phyloP scores from a whole-genome alignment of 352 stramenopile species.

The Globisporangium spiculum region DNA sequence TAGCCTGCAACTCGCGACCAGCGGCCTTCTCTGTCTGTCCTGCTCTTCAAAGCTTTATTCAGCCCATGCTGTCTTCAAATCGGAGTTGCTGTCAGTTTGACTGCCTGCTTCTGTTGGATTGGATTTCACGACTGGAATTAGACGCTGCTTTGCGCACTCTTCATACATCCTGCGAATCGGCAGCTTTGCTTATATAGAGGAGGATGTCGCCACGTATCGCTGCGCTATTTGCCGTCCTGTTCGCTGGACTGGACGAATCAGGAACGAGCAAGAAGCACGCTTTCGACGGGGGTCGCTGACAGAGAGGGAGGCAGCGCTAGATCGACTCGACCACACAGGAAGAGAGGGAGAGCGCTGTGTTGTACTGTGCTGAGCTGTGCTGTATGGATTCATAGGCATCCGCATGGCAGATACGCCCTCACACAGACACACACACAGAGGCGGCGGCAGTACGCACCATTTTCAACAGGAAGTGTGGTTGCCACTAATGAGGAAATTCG shows the following conservation, averaged over 20 bases:
- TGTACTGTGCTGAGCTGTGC: background rate
- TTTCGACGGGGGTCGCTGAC: background rate
- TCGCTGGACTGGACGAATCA: background rate
- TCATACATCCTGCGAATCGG: background rate
- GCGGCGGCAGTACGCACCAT: slow-evolving; percentile 17
- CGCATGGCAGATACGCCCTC: background rate
- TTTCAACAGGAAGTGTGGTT: slow-evolving; percentile 26
- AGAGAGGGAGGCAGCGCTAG: background rate
- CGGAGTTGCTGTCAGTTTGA: background rate
- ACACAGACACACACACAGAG: background rate
- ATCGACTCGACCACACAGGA: background rate
- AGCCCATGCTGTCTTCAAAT: background rate
- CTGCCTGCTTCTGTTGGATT: background rate
- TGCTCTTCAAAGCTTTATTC: background rate
- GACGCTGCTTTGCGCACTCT: background rate
- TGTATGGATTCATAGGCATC: background rate
- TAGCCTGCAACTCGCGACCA: background rate
- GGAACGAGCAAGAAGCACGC: background rate
- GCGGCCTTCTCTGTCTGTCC: background rate
- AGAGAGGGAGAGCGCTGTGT: background rate
- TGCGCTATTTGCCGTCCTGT: background rate
- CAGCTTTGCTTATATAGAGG: background rate
- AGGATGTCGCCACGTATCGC: background rate
- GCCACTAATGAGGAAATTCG: slow-evolving; percentile 26
- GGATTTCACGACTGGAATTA: background rate